These are phyloP conservation scores for Entomortierella chlamydospora DNA, from an alignment of 192 early-diverging fungal genomes.

Conservation along the genomic window DNA sequence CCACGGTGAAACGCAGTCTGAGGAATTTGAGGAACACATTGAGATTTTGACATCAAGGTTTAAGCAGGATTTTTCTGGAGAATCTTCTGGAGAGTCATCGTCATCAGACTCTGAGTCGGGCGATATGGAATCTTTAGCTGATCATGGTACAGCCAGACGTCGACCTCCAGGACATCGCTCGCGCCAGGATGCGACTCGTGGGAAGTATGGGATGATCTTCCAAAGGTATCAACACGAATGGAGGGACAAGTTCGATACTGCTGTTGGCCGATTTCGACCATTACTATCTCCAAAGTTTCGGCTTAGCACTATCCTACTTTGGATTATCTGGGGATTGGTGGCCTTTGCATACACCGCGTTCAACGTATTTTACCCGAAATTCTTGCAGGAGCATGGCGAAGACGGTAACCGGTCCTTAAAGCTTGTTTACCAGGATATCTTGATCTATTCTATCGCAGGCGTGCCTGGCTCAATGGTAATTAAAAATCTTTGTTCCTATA, in stretches of 20 bases:
- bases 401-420: slow-evolving; percentile 53
- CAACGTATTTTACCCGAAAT: slow-evolving; percentile 87
- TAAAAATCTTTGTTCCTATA: slow-evolving; percentile 6
- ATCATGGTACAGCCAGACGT: background rate
- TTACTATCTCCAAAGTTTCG: slow-evolving; percentile 66
- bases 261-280: slow-evolving; percentile 55
- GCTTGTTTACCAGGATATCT: slow-evolving; percentile 77
- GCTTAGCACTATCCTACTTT: slow-evolving; percentile 76
- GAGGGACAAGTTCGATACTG: slow-evolving; percentile 5
- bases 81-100: slow-evolving; percentile 5
- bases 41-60: slow-evolving; percentile 32
- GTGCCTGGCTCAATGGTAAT: slow-evolving; percentile 82
- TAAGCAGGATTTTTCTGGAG: slow-evolving; percentile 4
- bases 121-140: background rate
- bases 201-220: slow-evolving; percentile 5
- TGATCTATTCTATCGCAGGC: slow-evolving; percentile 81
- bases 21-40: slow-evolving; percentile 46
- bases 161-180: background rate
- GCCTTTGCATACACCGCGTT: slow-evolving; percentile 89
- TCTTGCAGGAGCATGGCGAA: slow-evolving; percentile 70
- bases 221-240: slow-evolving; percentile 14
- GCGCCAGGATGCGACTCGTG: background rate
- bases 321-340: slow-evolving; percentile 82
- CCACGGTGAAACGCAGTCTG: slow-evolving; percentile 53
- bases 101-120: slow-evolving; percentile 21